A percentile compares a stretch with the other conserved stretches of the same genome.
These are phyloP conservation scores for Dianthus caryophyllus DNA, from an alignment of 148 eudicot species.

Conservation along the genomic window DNA sequence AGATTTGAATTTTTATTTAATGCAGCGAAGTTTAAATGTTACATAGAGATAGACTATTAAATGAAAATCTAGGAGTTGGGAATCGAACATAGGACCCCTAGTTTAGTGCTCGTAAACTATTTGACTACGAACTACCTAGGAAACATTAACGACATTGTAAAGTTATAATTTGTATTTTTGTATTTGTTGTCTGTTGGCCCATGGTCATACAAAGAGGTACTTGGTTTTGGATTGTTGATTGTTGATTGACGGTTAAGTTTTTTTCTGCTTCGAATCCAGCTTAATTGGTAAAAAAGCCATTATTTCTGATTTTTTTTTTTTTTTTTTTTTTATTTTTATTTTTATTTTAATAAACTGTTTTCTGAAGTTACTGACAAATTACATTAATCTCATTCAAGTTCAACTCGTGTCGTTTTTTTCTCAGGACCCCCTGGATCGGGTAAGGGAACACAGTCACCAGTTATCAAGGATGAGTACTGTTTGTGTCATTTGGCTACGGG, in stretches of 20 bases:
- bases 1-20: no score
- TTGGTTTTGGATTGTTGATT: background rate
- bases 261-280: background rate
- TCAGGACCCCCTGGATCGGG: slow-evolving; percentile 98
- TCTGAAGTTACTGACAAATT: background rate
- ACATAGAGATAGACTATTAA: no score
- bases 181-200: background rate
- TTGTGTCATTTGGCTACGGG: slow-evolving; percentile 96
- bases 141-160: no score
- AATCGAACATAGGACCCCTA: no score
- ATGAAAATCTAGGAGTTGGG: no score
- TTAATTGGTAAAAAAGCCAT: background rate
- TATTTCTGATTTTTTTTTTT: background rate
- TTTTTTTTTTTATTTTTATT: no score
- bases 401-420: background rate
- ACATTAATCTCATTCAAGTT: background rate
- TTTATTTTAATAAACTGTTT: background rate
- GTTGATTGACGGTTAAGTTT: background rate
- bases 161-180: no score
- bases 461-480: slow-evolving; percentile 93
- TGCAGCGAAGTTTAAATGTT: no score
- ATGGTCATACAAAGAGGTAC: background rate
- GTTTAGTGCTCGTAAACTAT: no score
- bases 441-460: slow-evolving; percentile 97
- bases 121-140: no score